These are phyloP conservation scores for Ceratocystis huliohia DNA, from an alignment of 2,329 filamentous ascomycete genomes.

Conservation along the genomic window DNA sequence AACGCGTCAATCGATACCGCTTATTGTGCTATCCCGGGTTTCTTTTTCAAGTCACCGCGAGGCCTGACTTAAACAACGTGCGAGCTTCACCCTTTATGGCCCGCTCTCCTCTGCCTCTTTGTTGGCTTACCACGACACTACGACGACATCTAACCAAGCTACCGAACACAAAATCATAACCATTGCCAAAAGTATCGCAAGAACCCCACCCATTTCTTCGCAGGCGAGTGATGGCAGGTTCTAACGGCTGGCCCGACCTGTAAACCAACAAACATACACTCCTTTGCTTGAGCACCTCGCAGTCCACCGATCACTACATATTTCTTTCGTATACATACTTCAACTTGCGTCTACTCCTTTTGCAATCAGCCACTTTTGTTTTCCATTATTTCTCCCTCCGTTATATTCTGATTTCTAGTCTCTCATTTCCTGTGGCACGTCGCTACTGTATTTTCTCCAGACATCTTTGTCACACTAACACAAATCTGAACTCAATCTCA, in stretches of 20 bases:
- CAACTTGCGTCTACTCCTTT: not conserved
- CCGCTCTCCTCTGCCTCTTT: not conserved
- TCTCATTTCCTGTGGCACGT: not conserved
- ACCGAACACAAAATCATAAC: not conserved
- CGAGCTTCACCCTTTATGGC: not conserved
- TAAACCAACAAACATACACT: not conserved
- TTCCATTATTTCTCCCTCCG: not conserved
- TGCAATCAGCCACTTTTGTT: no score
- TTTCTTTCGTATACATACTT: not conserved
- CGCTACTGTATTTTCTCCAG: not conserved
- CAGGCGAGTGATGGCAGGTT: conserved; percentile 21
- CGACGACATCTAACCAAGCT: not conserved
- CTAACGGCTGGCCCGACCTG: conserved; percentile 20
- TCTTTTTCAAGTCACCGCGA: no score
- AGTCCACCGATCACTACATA: not conserved
- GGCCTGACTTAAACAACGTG: no score
- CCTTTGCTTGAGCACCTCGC: not conserved
- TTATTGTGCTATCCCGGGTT: no score
- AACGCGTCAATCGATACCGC: no score
- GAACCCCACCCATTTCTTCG: conserved; percentile 18
- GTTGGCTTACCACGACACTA: not conserved
- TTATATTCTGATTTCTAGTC: not conserved
- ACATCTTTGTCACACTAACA: not conserved
- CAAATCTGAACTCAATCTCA: not conserved
- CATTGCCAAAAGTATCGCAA: not conserved